Evolutionary conservation across 2,329 filamentous ascomycete species (phyloP), one percentile per base, ranked within the genome.

Genomic region (Colletotrichum sp.): DNA sequence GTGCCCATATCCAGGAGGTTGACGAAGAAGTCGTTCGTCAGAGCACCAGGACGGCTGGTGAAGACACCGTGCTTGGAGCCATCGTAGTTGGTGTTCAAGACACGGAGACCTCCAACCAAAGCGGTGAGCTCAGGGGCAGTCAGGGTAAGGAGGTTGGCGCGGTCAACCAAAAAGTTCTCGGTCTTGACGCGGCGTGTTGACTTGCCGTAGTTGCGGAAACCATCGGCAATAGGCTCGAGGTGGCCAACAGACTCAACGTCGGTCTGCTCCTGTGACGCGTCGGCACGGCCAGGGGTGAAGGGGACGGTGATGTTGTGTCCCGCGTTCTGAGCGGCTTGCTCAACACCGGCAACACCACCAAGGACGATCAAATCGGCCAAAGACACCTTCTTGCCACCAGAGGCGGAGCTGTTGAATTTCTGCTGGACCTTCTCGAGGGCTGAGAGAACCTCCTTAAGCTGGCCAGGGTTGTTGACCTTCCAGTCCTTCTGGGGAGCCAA

Each of bases 1-100:
- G 90, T 94, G 83, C 85, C 86, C 80, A 89, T 90, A 81, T 95
- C 94, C 28, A 96, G 90, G 3, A 96, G 88, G 86, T 96, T 95
- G 84, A 95, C 90, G 82, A 96, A 96, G 89, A 95, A 96, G 86
- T 96, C 94, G 85, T 94, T 95, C 81, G 92, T 94, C 80, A 96
- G 88, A 79, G 91, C 85, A 57, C 94, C 94, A 1, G 93, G 92
- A 9, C 87, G 88, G 79, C 89, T 88, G 72, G 94, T 96, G 81
- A 96, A 88, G 74, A 96, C 89, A 75, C 94, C 94, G 74, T 91
- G 85, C 28, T 87, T 82, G 1, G 93, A 95, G 57, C 92, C 92
- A 79, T 96, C 93, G 78, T 88, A 95, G 88, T 96, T 96, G 82
- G 90, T 87, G 82, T 92, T 91, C 69, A 96, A 87, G 2, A 88